These are phyloP conservation scores for Phytopythium sindhum DNA, from an alignment of 352 stramenopile species.

Conservation along the genomic window DNA sequence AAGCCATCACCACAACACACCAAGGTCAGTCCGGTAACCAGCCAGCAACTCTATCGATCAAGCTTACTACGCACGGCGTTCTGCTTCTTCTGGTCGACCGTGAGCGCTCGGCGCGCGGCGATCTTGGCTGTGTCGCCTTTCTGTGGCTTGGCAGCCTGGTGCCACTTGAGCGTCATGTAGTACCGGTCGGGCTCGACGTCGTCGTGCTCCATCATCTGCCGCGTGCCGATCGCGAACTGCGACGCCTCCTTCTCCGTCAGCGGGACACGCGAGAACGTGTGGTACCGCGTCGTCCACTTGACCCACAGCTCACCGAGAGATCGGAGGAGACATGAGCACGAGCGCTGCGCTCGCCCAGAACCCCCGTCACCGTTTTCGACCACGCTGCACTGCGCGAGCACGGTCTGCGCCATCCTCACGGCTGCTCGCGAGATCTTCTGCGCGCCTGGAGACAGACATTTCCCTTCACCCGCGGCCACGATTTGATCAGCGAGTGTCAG, in stretches of 20 bases:
- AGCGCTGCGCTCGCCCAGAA: constrained; percentile 49
- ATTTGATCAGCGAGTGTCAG: constrained; percentile 51
- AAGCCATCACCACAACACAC: neutral
- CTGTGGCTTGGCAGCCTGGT: constrained; percentile 73
- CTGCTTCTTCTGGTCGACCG: constrained; percentile 71
- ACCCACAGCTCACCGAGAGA: constrained; percentile 82
- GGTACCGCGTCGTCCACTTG: constrained; percentile 71
- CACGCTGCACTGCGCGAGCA: constrained; percentile 71
- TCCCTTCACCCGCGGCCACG: constrained; percentile 46
- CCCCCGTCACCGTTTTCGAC: constrained; percentile 50
- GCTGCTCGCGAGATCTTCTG: constrained; percentile 30
- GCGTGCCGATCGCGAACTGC: constrained; percentile 70
- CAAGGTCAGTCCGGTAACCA: neutral
- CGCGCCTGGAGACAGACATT: constrained; percentile 23
- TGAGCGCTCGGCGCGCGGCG: constrained; percentile 55
- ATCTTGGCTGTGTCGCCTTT: constrained; percentile 87
- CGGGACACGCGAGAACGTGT: constrained; percentile 70
- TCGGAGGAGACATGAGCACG: constrained; percentile 63
- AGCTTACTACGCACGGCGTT: constrained; percentile 32
- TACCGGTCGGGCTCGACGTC: constrained; percentile 44
- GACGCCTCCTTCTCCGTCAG: constrained; percentile 50
- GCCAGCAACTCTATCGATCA: neutral
- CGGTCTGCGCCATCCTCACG: constrained; percentile 56
- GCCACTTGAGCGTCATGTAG: constrained; percentile 86
- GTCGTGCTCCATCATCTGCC: constrained; percentile 78